Base-by-base conservation (phyloP, 2,329 filamentous ascomycete genomes). In the Trichoderma cornu-damae region DNA sequence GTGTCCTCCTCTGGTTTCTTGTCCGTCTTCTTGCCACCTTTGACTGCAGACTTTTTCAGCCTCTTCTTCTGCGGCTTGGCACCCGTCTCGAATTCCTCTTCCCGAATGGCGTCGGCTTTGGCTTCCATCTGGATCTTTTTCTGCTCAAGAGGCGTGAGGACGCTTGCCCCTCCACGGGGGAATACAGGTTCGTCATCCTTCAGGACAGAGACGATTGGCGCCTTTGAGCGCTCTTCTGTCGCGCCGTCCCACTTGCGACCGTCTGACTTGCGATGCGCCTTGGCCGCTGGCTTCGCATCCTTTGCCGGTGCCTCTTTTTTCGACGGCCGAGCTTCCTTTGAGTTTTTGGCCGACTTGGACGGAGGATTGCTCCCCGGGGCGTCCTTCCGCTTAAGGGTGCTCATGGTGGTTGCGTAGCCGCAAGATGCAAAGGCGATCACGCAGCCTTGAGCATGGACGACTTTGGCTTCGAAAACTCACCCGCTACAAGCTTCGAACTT, bases 61-160 rank as follows among this genome's bases (percentile, higher is more conserved):
- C 82, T 86, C 70, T 81, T 83, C 64, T 67, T 73, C 51, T 66
- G 64, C 11, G 65, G 60, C 60, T 80, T 77, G 26, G 73, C 68
- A 42, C 75, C 73, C 57, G 79, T 78, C 50, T 77, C 74, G 47
- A 82, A 83, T 64, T 87, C 81, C 65, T 95, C 87, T 73, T 97
- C 94, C 69, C 93, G 94, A 37, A 95, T 77, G 38, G 92, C 94
- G 77, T 99, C 94, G 65, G 88, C 86, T 68, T 89, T 94, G 44
- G 94, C 94, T 73, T 97, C 88, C 59, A 95, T 87, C 67, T 94
- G 88, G 61, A 99, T 97, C 73, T 97, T 90, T 75, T 96, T 96
- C 70, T 95, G 89, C 72, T 99, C 94, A 51, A 99, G 78, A 18
- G 94, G 92, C 2, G 94, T 96, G 69, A 99, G 77, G 52, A 96